These are phyloP conservation scores for Sungouiozyma intestinalis DNA, from an alignment of 805 yeast genomes.

Conservation along the genomic window DNA sequence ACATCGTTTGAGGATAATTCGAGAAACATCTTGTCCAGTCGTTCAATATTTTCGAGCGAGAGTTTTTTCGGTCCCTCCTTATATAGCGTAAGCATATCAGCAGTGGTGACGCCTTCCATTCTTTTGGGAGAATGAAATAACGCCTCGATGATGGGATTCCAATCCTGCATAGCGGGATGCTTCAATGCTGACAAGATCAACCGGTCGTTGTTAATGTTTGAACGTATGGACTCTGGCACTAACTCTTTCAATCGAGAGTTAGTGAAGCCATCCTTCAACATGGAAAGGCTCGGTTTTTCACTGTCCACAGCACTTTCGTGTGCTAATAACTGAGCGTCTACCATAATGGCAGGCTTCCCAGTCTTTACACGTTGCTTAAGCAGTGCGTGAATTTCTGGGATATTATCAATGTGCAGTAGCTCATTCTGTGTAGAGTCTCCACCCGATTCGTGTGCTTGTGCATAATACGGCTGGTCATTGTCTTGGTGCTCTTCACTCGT, in stretches of 20 bases:
- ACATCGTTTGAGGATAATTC: conserved; percentile 9
- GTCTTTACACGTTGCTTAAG: not conserved
- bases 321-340: not conserved
- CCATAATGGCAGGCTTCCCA: not conserved
- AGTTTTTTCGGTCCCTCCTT: conserved; percentile 8
- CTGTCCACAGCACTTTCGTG: not conserved
- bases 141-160: conserved; percentile 19
- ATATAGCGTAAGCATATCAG: conserved; percentile 6
- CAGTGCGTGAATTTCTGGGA: not conserved
- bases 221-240: conserved; percentile 12
- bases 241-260: conserved; percentile 9
- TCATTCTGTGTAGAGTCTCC: too few species aligned
- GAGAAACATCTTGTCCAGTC: conserved; percentile 20
- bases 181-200: conserved; percentile 14
- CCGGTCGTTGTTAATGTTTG: conserved; percentile 17
- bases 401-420: too few species aligned
- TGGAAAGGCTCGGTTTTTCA: conserved; percentile 7
- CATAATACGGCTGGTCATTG: too few species aligned
- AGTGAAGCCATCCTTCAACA: conserved; percentile 11
- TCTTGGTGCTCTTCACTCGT: too few species aligned
- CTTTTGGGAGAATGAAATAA: conserved; percentile 9
- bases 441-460: too few species aligned
- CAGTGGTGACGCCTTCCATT: conserved; percentile 8
- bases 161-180: conserved; percentile 16
- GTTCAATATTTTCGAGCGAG: conserved; percentile 17